Base-by-base conservation (phyloP, 345 rosid species). In the Salix brachista region DNA sequence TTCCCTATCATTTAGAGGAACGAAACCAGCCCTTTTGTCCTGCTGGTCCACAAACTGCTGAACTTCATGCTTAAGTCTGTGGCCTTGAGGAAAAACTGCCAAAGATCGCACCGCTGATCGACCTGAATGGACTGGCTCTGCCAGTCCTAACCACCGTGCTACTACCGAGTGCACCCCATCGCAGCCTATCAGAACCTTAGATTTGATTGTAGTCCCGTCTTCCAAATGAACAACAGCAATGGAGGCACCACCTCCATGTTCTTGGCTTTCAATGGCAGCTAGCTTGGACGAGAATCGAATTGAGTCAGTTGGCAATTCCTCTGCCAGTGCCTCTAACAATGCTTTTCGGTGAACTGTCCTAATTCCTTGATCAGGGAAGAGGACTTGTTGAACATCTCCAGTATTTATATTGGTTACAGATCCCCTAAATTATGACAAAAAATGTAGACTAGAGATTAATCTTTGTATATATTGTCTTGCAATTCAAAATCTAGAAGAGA, bases 101-200 rank as follows among this genome's bases (percentile, higher is more conserved):
- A 88, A 26, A 4, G 89, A 86, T 8, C 81, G 80, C 5, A 79
- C 80, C 0, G 77, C 87, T 3, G 68, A 76, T 78, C 87, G 72
- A 3, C 89, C 86, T 0, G 87, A 77, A 54, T 78, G 61, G 23
- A 72, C 67, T 5, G 81, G 79, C 14, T 42, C 64, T 1, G 83
- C 14, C 1, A 88, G 85, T 28, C 87, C 88, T 32, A 86, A 52
- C 86, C 80, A 81, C 0, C 42, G 36, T 26, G 87, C 87, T 65
- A 80, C 84, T n/a, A 39, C 42, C 4, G 84, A 84, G 68, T 78
- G 80, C 60, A 81, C 67, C 60, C 91, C 88, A 32, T 83, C 87
- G 12, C 89, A 88, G 21, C 89, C 89, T 28, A 88, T 79, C 56
- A 85, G 42, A 41, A 79, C 73, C 87, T 84, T 84, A 0, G 87